These are phyloP conservation scores for Fusarium paranaense DNA, from an alignment of 2,329 filamentous ascomycete species.

Conservation along the genomic window DNA sequence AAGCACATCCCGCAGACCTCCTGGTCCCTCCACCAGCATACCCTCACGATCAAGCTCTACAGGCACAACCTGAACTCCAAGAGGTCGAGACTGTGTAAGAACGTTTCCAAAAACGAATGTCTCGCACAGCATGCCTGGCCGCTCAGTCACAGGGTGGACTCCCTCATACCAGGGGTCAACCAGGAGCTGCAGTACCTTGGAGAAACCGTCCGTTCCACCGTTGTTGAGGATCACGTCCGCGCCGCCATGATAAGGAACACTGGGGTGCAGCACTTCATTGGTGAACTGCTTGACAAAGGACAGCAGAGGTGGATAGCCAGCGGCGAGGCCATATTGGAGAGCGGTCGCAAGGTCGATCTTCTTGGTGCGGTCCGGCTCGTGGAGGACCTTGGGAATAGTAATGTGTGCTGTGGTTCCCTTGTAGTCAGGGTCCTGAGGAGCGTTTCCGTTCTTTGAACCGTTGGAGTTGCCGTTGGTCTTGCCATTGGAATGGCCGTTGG, in stretches of 20 bases:
- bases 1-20: constrained; percentile 81
- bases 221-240: constrained; percentile 83
- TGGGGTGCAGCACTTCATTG: constrained; percentile 80
- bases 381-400: constrained; percentile 75
- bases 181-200: constrained; percentile 81
- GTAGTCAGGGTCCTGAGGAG: constrained; percentile 44
- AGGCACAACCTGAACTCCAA: constrained; percentile 78
- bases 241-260: constrained; percentile 80
- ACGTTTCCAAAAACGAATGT: constrained; percentile 85
- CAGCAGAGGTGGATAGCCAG: constrained; percentile 83
- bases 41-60: constrained; percentile 83
- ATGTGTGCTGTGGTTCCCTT: constrained; percentile 64
- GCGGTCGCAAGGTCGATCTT: constrained; percentile 86
- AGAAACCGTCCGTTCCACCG: constrained; percentile 87
- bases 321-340: constrained; percentile 86
- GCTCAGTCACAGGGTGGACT: constrained; percentile 73
- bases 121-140: constrained; percentile 84
- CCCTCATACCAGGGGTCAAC: constrained; percentile 80
- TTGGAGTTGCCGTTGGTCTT: not conserved
- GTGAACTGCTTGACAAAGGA: constrained; percentile 84
- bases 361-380: constrained; percentile 68
- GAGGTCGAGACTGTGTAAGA: constrained; percentile 73
- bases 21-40: constrained; percentile 79
- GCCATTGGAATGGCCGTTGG: not conserved
- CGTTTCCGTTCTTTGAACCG: not conserved